These are phyloP conservation scores for Pseudogymnoascus sp. DNA, from an alignment of 2,329 filamentous ascomycete genomes.

Conservation along the genomic window DNA sequence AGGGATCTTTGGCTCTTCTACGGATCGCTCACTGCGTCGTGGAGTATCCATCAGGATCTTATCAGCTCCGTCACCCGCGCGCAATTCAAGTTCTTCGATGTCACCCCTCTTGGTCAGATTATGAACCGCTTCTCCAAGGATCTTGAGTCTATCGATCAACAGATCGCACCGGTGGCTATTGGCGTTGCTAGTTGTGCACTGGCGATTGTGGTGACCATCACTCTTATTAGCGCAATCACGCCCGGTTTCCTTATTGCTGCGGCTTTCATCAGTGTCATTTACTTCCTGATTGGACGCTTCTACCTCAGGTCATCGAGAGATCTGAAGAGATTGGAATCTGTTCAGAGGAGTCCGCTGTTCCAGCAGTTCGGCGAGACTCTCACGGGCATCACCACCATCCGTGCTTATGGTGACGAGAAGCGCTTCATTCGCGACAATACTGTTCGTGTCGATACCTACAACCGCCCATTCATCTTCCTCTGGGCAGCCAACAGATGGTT, in stretches of 20 bases:
- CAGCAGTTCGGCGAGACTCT: constrained; percentile 97
- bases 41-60: constrained; percentile 70
- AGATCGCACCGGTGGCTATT: constrained; percentile 87
- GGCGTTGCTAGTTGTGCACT: constrained; percentile 58
- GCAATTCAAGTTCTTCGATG: constrained; percentile 96
- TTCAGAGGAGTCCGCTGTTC: constrained; percentile 89
- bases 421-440: constrained; percentile 93
- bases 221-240: constrained; percentile 80
- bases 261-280: constrained; percentile 74
- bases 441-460: constrained; percentile 78
- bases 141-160: constrained; percentile 88
- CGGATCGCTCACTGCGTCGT: constrained; percentile 82
- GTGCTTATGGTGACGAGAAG: constrained; percentile 89
- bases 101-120: constrained; percentile 87
- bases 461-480: constrained; percentile 88
- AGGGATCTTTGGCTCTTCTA: constrained; percentile 87
- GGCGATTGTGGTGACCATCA: constrained; percentile 73
- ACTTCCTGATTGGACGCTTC: constrained; percentile 75
- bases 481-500: constrained; percentile 98
- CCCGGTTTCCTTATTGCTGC: constrained; percentile 85
- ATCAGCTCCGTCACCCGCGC: constrained; percentile 76
- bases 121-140: constrained; percentile 99
- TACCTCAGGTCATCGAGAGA: constrained; percentile 92
- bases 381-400: constrained; percentile 90
- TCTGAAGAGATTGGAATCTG: constrained; percentile 87